phyloP scores from a whole-genome alignment of 768 basidiomycete species.

The Leccinum imitatum region DNA sequence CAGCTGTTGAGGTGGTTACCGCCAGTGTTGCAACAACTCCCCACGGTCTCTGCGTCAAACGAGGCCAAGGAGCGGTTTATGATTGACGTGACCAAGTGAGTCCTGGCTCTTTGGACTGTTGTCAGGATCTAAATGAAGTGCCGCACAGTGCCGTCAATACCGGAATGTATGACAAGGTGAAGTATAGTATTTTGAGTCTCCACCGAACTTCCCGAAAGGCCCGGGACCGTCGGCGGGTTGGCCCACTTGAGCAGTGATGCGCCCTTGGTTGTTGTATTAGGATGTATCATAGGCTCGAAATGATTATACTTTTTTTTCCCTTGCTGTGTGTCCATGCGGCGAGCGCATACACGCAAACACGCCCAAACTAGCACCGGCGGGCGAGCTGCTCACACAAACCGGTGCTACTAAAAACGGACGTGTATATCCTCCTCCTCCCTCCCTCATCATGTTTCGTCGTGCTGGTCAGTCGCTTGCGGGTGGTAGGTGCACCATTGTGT shows the following conservation, averaged over 20 bases:
- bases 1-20: constrained; percentile 75
- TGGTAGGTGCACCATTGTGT: constrained; percentile 39
- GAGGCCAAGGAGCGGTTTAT: constrained; percentile 73
- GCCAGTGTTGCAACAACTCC: constrained; percentile 67
- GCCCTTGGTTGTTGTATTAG: constrained; percentile 4
- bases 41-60: constrained; percentile 55
- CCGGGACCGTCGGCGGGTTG: constrained; percentile 55
- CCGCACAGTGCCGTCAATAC: constrained; percentile 58
- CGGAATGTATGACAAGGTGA: constrained; percentile 75
- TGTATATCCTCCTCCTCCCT: constrained; percentile 4
- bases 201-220: constrained; percentile 75
- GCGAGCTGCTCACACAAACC: constrained; percentile 15
- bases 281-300: constrained; percentile 17
- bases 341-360: constrained; percentile 19
- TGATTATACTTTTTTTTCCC: constrained; percentile 15
- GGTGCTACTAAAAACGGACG: constrained; percentile 7
- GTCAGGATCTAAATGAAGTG: not conserved
- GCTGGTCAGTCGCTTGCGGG: constrained; percentile 55
- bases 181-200: constrained; percentile 69
- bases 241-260: constrained; percentile 30
- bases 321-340: constrained; percentile 1
- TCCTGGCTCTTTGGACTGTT: constrained; percentile 14
- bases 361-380: constrained; percentile 26
- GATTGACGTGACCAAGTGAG: constrained; percentile 71
- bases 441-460: constrained; percentile 52